Percentiles rank a stretch among this genome's conserved stretches.
These are phyloP conservation scores for Eleusine indica DNA, from an alignment of 176 grass and related monocot species.

Conservation along the genomic window DNA sequence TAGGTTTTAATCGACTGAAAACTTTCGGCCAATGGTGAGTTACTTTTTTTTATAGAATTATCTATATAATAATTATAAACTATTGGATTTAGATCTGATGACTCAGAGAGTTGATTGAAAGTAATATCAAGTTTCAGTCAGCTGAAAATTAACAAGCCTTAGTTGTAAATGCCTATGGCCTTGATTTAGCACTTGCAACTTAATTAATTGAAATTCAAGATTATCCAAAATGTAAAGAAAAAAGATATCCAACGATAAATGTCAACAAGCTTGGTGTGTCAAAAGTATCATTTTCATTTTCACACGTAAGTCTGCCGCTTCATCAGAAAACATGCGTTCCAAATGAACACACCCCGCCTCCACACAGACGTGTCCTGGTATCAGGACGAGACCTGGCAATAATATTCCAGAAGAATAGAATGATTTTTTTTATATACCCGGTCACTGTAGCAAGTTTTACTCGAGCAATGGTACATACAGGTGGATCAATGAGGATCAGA, in stretches of 20 bases:
- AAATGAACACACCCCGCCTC: background rate
- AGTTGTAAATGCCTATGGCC: background rate
- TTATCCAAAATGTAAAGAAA: background rate
- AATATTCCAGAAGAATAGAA: background rate
- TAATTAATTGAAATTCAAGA: background rate
- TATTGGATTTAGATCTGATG: no score
- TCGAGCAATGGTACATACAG: background rate
- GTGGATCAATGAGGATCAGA: slow-evolving; percentile 1
- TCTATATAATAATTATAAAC: no score
- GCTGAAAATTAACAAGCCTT: no score
- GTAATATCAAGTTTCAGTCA: no score
- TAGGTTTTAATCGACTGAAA: no score
- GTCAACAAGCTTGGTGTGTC: background rate
- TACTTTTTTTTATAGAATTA: no score
- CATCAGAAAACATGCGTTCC: background rate
- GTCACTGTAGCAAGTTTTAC: background rate
- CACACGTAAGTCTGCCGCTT: background rate
- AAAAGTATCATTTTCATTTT: background rate
- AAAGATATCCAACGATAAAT: background rate
- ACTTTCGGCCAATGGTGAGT: no score
- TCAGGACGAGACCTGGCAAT: background rate
- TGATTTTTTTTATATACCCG: background rate
- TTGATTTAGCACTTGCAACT: background rate
- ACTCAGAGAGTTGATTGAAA: no score
- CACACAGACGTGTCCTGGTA: background rate